Percentiles rank a stretch among this genome's conserved stretches.
Conservation (phyloP, 305 asterid genomes). For the Fraxinus greggii region DNA sequence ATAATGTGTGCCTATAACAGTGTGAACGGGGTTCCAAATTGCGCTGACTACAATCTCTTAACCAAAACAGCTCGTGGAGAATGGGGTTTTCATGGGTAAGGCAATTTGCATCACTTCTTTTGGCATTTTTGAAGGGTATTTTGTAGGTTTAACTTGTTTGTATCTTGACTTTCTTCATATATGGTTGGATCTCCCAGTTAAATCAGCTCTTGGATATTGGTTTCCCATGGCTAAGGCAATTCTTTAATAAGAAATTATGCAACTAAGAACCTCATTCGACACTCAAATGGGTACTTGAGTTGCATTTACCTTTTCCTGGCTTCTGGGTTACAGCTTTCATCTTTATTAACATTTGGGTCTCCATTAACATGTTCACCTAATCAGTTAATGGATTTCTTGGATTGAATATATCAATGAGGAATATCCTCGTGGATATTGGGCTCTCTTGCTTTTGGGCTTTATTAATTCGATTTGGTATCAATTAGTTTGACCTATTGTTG, state of each 20-base stretch:
- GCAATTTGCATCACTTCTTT: background rate
- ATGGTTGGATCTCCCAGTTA: background rate
- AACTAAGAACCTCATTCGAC: background rate
- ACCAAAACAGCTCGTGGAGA: slow-evolving; percentile 56
- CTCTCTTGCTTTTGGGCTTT: background rate
- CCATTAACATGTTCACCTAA: background rate
- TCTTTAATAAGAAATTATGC: background rate
- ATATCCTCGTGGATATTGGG: background rate
- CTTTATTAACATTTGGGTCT: background rate
- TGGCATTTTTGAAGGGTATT: background rate
- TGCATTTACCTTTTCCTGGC: background rate
- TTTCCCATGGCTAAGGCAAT: background rate
- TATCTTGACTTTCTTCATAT: background rate
- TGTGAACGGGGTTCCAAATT: slow-evolving; percentile 74
- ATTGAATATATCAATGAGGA: background rate
- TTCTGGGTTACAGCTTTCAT: background rate
- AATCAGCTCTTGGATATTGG: background rate
- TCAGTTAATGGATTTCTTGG: background rate
- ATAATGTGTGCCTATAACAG: slow-evolving; percentile 86
- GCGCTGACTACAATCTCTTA: slow-evolving; percentile 68
- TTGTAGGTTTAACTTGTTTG: background rate
- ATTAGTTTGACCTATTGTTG: background rate
- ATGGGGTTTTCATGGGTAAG: slow-evolving; percentile 85
- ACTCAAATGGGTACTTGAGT: background rate
- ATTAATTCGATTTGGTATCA: background rate